phyloP scores from a whole-genome alignment of 148 eudicot genomes.

The Simmondsia chinensis region DNA sequence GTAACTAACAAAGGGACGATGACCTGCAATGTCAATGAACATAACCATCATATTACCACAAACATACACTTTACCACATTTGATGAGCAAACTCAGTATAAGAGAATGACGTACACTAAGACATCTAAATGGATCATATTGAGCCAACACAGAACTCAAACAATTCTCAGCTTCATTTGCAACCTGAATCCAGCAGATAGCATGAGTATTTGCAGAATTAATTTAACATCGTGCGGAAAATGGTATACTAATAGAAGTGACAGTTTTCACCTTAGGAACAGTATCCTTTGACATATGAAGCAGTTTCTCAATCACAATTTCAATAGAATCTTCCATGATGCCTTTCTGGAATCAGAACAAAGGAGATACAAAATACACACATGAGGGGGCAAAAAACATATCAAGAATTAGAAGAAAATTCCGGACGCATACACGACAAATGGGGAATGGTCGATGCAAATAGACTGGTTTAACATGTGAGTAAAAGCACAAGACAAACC shows the following conservation, averaged over 20 bases:
- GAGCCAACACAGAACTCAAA: slow-evolving; percentile 58
- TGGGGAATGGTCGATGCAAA: neutral
- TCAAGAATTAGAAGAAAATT: neutral
- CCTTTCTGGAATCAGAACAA: slow-evolving; percentile 47
- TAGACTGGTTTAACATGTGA: too few species aligned
- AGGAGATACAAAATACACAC: neutral
- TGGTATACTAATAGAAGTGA: neutral
- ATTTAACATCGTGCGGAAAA: too few species aligned
- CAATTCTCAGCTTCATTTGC: slow-evolving; percentile 78
- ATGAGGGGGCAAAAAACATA: neutral
- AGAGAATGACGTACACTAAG: slow-evolving; percentile 47
- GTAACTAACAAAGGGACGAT: slow-evolving; percentile 72
- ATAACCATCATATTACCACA: neutral
- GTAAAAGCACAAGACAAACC: neutral
- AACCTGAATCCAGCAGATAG: slow-evolving; percentile 31
- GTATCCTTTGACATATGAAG: slow-evolving; percentile 66
- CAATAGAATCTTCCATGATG: slow-evolving; percentile 85
- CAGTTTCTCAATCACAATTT: slow-evolving; percentile 86
- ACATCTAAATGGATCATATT: slow-evolving; percentile 75
- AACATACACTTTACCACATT: neutral
- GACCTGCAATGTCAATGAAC: slow-evolving; percentile 45
- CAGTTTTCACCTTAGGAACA: slow-evolving; percentile 41
- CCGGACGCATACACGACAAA: neutral
- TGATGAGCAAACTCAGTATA: neutral
- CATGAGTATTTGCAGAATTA: too few species aligned